These are phyloP conservation scores for Hermanozyma aechmeae DNA, from an alignment of 805 yeast genomes.

Conservation along the genomic window DNA sequence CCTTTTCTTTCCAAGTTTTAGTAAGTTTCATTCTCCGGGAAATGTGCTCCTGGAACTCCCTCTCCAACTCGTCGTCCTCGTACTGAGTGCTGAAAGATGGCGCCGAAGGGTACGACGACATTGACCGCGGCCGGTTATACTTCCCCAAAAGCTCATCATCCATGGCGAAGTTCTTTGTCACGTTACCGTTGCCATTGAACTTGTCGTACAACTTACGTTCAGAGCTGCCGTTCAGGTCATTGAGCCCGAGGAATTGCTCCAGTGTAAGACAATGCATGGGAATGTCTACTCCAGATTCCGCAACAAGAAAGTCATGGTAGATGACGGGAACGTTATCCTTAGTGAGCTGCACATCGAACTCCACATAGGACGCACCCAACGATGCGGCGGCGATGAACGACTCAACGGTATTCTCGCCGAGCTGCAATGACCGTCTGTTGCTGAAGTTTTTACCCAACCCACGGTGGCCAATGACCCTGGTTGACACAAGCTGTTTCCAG, in stretches of 20 bases:
- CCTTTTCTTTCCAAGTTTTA: conserved; percentile 77
- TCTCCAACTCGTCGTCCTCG: conserved; percentile 24
- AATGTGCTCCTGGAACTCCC: conserved; percentile 30
- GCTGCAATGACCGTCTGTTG: conserved; percentile 66
- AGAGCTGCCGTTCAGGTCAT: conserved; percentile 9
- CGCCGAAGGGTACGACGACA: conserved; percentile 27
- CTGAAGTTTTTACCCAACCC: conserved; percentile 85
- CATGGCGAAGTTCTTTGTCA: conserved; percentile 15
- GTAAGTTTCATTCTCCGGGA: conserved; percentile 72
- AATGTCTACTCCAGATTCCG: conserved; percentile 91
- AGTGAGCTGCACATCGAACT: conserved; percentile 92
- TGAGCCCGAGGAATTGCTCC: conserved; percentile 71
- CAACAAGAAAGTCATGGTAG: conserved; percentile 89
- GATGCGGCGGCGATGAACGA: conserved; percentile 95
- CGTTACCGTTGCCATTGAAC: conserved; percentile 6
- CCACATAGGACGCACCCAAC: conserved; percentile 92
- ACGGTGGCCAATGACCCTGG: conserved; percentile 92
- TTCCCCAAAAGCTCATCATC: conserved; percentile 29
- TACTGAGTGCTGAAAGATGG: conserved; percentile 16
- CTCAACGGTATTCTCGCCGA: conserved; percentile 93
- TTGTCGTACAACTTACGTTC: conserved; percentile 11
- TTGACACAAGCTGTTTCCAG: conserved; percentile 83
- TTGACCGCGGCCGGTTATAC: conserved; percentile 27
- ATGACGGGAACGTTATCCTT: conserved; percentile 88
- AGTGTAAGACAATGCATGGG: conserved; percentile 90